These are phyloP conservation scores for Lyophyllum atratum DNA, from an alignment of 768 basidiomycete genomes.

Conservation along the genomic window DNA sequence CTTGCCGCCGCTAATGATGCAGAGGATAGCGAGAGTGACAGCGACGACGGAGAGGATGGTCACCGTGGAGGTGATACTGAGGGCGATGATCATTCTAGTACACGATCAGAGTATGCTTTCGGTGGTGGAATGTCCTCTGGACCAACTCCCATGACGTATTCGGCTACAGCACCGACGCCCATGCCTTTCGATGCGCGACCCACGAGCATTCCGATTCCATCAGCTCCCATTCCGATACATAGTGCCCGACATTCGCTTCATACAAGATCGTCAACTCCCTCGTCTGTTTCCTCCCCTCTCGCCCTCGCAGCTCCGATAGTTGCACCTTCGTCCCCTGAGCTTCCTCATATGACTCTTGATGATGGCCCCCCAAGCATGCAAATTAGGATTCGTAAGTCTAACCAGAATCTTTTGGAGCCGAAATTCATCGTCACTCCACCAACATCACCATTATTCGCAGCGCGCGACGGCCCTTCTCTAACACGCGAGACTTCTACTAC, in stretches of 20 bases:
- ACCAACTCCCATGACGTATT: conserved; percentile 71
- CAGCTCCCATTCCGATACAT: conserved; percentile 30
- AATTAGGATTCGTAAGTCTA: conserved; percentile 66
- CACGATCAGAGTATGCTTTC: conserved; percentile 66
- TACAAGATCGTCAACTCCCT: conserved; percentile 85
- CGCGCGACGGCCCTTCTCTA: conserved; percentile 38
- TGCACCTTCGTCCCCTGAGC: conserved; percentile 45
- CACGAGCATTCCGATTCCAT: conserved; percentile 24
- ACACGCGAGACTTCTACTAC: conserved; percentile 44
- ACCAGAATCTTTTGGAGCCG: conserved; percentile 65
- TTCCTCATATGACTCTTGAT: conserved; percentile 41
- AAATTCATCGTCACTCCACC: conserved; percentile 75
- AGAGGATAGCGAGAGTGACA: conserved; percentile 48
- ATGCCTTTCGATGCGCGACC: conserved; percentile 32
- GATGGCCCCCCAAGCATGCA: conserved; percentile 59
- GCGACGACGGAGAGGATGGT: conserved; percentile 40
- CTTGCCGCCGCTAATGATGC: conserved; percentile 57
- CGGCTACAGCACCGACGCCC: conserved; percentile 43
- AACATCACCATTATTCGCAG: conserved; percentile 64
- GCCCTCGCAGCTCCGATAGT: conserved; percentile 85
- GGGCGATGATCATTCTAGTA: conserved; percentile 58
- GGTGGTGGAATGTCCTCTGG: conserved; percentile 49
- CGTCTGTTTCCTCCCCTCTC: conserved; percentile 85
- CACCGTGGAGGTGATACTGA: conserved; percentile 30
- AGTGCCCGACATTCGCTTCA: conserved; percentile 52